Evolutionary conservation across 192 early-diverging fungal genomes (phyloP).

Genomic region (Coemansia sp.): DNA sequence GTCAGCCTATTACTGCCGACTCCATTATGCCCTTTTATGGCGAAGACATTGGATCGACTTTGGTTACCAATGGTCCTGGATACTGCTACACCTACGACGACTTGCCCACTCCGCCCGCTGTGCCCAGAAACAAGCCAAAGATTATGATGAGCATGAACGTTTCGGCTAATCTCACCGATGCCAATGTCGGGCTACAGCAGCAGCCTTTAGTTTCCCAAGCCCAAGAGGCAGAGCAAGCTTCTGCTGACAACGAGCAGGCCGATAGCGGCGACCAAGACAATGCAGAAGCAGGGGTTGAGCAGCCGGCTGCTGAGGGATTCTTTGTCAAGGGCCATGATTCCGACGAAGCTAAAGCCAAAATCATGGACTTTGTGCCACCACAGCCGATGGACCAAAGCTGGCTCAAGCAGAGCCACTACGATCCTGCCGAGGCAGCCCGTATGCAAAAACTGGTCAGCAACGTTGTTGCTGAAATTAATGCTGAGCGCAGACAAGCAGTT

Average conservation of each 20-base stretch:
- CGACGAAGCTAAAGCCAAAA: neutral
- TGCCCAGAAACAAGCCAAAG: constrained; percentile 18
- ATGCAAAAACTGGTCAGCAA: constrained; percentile 44
- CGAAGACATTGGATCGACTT: constrained; percentile 31
- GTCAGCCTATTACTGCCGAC: constrained; percentile 26
- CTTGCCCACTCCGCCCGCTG: constrained; percentile 29
- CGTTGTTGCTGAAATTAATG: constrained; percentile 51
- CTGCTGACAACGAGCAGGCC: constrained; percentile 3
- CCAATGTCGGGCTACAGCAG: neutral
- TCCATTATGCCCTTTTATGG: constrained; percentile 48
- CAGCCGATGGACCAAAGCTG: constrained; percentile 33
- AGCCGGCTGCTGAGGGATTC: constrained; percentile 2
- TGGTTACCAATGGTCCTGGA: constrained; percentile 37
- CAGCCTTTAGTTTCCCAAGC: neutral
- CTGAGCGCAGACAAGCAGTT: constrained; percentile 29
- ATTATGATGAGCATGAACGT: constrained; percentile 10
- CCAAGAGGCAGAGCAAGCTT: neutral
- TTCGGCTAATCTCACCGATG: neutral
- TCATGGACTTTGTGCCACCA: constrained; percentile 38
- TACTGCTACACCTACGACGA: constrained; percentile 55
- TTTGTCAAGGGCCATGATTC: constrained; percentile 5
- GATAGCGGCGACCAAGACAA: neutral
- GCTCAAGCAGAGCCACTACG: constrained; percentile 36
- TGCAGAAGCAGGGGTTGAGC: neutral
- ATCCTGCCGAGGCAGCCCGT: constrained; percentile 41